These are phyloP conservation scores for Umbelopsis isabellina DNA, from an alignment of 192 early-diverging fungal genomes.

Conservation along the genomic window DNA sequence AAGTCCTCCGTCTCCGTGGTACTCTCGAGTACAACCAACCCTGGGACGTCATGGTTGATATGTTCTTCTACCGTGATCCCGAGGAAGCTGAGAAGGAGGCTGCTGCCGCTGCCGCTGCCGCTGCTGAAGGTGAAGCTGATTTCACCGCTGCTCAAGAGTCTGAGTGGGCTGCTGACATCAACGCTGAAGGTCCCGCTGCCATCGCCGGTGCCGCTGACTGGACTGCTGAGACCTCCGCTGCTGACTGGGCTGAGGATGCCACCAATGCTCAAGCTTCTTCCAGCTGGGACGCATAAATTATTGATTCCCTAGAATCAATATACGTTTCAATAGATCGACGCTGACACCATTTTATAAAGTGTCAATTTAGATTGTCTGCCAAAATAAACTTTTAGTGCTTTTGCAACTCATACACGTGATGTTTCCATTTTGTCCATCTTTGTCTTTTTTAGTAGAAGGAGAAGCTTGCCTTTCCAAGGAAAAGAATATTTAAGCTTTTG, in stretches of 20 bases:
- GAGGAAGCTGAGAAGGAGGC: conserved; percentile 95
- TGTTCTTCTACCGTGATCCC: conserved; percentile 99
- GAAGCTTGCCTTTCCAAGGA: no score
- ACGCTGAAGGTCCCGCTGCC: conserved; percentile 18
- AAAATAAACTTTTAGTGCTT: conserved; percentile 18
- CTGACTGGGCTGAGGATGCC: conserved; percentile 33
- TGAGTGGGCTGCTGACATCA: conserved; percentile 27
- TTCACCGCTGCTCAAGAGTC: conserved; percentile 31
- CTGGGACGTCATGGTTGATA: conserved; percentile 98
- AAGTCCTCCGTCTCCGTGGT: conserved; percentile 96
- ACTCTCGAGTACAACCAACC: conserved; percentile 78
- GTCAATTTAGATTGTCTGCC: conserved; percentile 11
- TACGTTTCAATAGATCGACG: conserved; percentile 16
- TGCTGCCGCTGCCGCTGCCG: conserved; percentile 59
- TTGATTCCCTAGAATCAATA: conserved; percentile 8
- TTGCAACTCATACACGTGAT: background rate
- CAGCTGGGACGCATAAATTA: conserved; percentile 33
- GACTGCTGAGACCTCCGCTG: conserved; percentile 25
- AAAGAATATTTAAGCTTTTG: background rate
- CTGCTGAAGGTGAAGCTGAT: conserved; percentile 44
- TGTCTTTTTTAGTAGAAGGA: background rate
- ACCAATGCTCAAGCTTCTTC: conserved; percentile 17
- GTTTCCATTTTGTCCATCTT: background rate
- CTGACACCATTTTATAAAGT: conserved; percentile 3
- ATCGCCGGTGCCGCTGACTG: conserved; percentile 20